Percentiles rank a stretch among this genome's conserved stretches.
phyloP scores from a whole-genome alignment of 495 filamentous ascomycete genomes.

The Neurospora pannonica region DNA sequence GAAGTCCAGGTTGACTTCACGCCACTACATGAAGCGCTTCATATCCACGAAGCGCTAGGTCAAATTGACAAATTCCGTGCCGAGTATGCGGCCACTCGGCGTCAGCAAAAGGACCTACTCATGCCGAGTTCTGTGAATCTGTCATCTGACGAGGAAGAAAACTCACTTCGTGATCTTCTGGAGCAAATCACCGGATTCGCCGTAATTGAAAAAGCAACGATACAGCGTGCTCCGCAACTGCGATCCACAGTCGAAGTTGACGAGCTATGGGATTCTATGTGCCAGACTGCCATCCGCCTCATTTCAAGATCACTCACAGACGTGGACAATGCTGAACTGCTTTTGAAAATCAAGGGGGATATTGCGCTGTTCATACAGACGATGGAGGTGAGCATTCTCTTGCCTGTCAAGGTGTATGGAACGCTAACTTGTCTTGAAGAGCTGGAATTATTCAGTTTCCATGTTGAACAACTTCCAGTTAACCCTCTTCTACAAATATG shows the following conservation, averaged over 20 bases:
- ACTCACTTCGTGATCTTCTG: slow-evolving; percentile 71
- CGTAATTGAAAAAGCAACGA: slow-evolving; percentile 89
- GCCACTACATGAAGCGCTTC: slow-evolving; percentile 87
- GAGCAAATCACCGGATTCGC: slow-evolving; percentile 95
- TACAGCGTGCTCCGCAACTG: slow-evolving; percentile 72
- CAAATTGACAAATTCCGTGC: slow-evolving; percentile 82
- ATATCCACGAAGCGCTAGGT: slow-evolving; percentile 93
- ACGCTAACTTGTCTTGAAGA: slow-evolving; percentile 36
- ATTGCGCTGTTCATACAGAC: slow-evolving; percentile 94
- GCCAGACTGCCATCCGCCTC: slow-evolving; percentile 69
- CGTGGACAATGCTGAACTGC: slow-evolving; percentile 71
- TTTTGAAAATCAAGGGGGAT: slow-evolving; percentile 85
- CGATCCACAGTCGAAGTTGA: slow-evolving; percentile 86
- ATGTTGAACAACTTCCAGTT: slow-evolving; percentile 74
- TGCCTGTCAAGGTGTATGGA: neutral
- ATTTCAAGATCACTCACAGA: slow-evolving; percentile 67
- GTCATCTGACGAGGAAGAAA: slow-evolving; percentile 57
- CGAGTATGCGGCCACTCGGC: slow-evolving; percentile 82
- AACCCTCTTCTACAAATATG: slow-evolving; percentile 84
- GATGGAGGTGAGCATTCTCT: slow-evolving; percentile 59
- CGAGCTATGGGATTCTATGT: slow-evolving; percentile 98
- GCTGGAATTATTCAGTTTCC: slow-evolving; percentile 80
- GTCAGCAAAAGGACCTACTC: slow-evolving; percentile 84
- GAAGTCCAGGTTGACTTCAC: slow-evolving; percentile 90
- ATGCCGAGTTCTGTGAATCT: slow-evolving; percentile 65